Evolutionary conservation across 176 grass and related monocot species (phyloP), one percentile per base, ranked within the genome.

Genomic region (Hordeum marinum): DNA sequence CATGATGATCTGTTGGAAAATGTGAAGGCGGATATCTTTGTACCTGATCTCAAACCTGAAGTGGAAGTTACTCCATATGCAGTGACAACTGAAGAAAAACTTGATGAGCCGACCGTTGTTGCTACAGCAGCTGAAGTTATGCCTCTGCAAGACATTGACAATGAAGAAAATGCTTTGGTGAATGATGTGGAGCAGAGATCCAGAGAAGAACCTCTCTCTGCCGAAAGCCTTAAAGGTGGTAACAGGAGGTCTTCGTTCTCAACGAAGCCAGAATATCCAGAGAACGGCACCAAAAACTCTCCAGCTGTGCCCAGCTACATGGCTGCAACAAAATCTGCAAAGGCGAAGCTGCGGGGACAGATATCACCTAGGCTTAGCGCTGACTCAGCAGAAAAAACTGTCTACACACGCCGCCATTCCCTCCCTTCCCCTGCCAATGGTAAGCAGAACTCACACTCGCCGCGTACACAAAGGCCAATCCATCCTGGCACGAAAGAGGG

Each of bases 211-310:
- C 78, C 85, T 58, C 59, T 75, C 39, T 90, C 78, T 48, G 62
- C 75, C 60, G 89, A 92, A 72, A 90, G 60, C 72, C 82, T 91
- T 48, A 96, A 94, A 90, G 84, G 78, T 24, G 88, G 79, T 46
- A 99, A 91, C 68, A 91, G 92, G 75, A 96, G 92, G 83, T 92
- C 91, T 89, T 99, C 92, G 57, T 89, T 99, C 86, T 91, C 94
- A 80, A 69, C 78, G 32, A 94, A 89, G 82, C 80, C 77, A 63
- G 96, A 96, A 85, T 89, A 94, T 80, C 64, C 85, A 68, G 97
- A 96, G 86, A 92, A 91, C 78, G 86, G 80, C 40, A 79, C 87
- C 4, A 89, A 85, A 71, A 91, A 92, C 72, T 86, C 79, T 45
- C 94, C 92, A 77, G 9, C 69, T 61, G 71, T 97, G 40, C 94